Evolutionary conservation across 2,329 filamentous ascomycete species (phyloP), one percentile per base, ranked within the genome.

Genomic region (Neopestalotiopsis rosae): DNA sequence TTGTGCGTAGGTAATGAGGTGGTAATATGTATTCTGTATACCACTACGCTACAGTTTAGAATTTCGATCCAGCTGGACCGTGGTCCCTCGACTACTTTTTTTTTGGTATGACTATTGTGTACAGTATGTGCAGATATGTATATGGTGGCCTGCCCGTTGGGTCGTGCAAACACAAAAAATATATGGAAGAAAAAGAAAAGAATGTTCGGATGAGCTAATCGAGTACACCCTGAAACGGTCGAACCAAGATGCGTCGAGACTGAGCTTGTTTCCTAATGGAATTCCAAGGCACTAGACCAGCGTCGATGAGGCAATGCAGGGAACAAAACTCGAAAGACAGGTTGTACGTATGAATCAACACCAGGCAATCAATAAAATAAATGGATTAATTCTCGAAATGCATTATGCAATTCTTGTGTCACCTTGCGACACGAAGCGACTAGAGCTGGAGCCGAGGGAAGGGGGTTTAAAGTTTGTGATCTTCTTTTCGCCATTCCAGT

Each of bases 331-430:
- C 45, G n/a, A 52, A n/a, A 52, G 17, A n/a, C 45, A 52, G 9
- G 20, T 28, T 28, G 24, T 28, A 28, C 24, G 24, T 28, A 28
- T 28, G 24, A 28, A 52, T n/a, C 32, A 65, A 28, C 42, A 28
- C 20, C 28, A 57, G 9, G 14, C 13, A n/a, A 14, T 28, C 30
- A 66, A 32, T 7, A 2, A 38, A 38, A 9, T 17, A 17, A 67
- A 42, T 56, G 40, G 58, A 13, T 30, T 62, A 28, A 10, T 42
- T 10, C n/a, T 20, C 17, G n/a, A 52, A 52, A 38, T 24, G 10
- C 49, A 12, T 56, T 63, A 57, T 63, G 58, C 66, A 67, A 67
- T 63, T 62, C 24, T 67, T 63, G 66, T 63, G 40, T 67, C 38
- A 63, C 32, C 38, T 67, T 34, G 49, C 64, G 65, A 40, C 34